These are phyloP conservation scores for Eucalyptus polybractea DNA, from an alignment of 345 rosid species.

Conservation along the genomic window DNA sequence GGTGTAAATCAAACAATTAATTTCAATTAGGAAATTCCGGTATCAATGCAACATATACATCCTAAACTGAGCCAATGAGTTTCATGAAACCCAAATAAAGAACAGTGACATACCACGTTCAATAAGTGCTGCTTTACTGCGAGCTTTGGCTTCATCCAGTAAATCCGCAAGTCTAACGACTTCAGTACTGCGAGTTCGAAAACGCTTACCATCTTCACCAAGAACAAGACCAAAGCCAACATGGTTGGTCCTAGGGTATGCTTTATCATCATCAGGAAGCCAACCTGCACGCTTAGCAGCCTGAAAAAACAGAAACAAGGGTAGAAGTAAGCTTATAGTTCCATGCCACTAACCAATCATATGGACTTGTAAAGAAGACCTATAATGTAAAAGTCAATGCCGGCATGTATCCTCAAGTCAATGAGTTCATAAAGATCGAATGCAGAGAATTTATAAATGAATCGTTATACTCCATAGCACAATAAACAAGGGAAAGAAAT, in stretches of 20 bases:
- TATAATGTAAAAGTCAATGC: background rate
- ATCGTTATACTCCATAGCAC: background rate
- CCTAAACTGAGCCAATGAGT: background rate
- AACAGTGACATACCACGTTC: conserved; percentile 58
- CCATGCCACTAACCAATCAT: background rate
- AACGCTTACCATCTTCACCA: conserved; percentile 91
- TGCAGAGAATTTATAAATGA: background rate
- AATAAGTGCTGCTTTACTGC: conserved; percentile 62
- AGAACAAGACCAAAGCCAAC: conserved; percentile 95
- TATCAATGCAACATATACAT: background rate
- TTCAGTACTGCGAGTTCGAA: conserved; percentile 75
- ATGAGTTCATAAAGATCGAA: background rate
- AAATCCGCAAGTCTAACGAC: conserved; percentile 93
- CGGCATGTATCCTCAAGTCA: background rate
- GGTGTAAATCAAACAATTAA: background rate
- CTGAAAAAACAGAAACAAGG: conserved; percentile 21
- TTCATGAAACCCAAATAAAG: background rate
- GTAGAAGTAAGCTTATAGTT: background rate
- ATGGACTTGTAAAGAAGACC: background rate
- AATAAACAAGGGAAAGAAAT: background rate
- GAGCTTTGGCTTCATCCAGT: conserved; percentile 87
- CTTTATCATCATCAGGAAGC: conserved; percentile 51
- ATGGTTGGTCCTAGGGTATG: conserved; percentile 65
- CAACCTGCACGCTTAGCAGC: conserved; percentile 86
- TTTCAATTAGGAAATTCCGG: background rate